These are phyloP conservation scores for Xerophyta viscosa DNA, from an alignment of 106 monocot species.

Conservation along the genomic window DNA sequence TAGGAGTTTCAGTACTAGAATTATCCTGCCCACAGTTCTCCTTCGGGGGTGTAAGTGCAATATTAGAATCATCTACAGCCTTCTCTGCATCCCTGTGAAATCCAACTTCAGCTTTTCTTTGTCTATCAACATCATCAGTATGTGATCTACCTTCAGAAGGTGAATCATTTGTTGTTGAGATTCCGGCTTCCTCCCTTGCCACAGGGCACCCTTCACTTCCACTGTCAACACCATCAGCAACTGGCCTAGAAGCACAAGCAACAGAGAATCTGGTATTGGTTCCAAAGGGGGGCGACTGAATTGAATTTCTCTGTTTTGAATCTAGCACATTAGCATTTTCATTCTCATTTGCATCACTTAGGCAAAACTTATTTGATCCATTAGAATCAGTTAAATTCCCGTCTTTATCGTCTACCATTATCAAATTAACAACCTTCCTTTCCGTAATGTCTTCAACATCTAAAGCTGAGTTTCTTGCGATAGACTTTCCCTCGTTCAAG, in stretches of 20 bases:
- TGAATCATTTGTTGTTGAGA: not conserved
- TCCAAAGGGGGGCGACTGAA: slow-evolving; percentile 2
- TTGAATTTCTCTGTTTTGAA: slow-evolving; percentile 6
- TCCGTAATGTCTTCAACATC: not conserved
- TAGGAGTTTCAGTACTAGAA: slow-evolving; percentile 5
- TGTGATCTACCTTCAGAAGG: slow-evolving; percentile 2
- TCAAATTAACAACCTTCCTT: slow-evolving; percentile 4
- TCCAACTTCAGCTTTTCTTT: not conserved
- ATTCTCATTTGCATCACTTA: not conserved
- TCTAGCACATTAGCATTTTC: not conserved
- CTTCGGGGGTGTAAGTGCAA: not conserved
- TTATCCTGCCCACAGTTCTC: slow-evolving; percentile 21
- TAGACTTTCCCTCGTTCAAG: not conserved
- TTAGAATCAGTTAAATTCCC: not conserved
- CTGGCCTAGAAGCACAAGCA: slow-evolving; percentile 1
- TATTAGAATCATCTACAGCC: slow-evolving; percentile 10
- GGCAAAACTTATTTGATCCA: not conserved
- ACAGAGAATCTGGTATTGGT: not conserved
- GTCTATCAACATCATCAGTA: slow-evolving; percentile 5
- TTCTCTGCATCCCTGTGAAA: not conserved
- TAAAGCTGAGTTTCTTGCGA: too few species aligned
- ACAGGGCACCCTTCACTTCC: not conserved
- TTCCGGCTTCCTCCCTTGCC: not conserved
- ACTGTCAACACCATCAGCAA: not conserved
- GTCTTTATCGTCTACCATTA: not conserved